Evolutionary conservation across 1,284 basidiomycete species (phyloP).

Genomic region (Schizopora paradoxa): DNA sequence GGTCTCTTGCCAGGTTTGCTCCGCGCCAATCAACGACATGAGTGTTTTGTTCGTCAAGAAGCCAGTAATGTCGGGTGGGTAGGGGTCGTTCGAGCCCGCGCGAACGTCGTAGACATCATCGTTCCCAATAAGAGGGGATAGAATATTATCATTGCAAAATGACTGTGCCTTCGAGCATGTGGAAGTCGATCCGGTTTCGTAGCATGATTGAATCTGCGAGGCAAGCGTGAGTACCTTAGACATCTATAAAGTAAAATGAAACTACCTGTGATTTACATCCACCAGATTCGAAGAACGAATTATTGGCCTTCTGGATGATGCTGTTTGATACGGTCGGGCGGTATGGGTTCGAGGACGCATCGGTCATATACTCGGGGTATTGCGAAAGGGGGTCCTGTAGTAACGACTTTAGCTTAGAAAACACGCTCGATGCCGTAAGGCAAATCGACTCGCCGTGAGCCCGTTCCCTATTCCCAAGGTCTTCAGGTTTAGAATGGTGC

Average conservation of each 20-base stretch:
- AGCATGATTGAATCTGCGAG: constrained; percentile 44
- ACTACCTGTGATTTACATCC: constrained; percentile 46
- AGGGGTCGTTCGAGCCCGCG: constrained; percentile 43
- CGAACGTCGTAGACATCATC: constrained; percentile 50
- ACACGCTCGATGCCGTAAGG: constrained; percentile 9
- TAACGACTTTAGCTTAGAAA: not conserved
- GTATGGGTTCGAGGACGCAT: constrained; percentile 52
- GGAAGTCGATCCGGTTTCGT: constrained; percentile 39
- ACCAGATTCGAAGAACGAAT: constrained; percentile 37
- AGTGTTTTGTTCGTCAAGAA: constrained; percentile 35
- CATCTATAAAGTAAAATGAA: not conserved
- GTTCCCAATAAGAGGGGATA: constrained; percentile 44
- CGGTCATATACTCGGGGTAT: constrained; percentile 51
- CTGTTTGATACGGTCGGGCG: constrained; percentile 42
- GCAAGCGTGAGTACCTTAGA: not conserved
- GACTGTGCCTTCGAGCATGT: constrained; percentile 50
- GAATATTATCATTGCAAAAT: constrained; percentile 50
- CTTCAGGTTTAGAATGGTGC: constrained; percentile 53
- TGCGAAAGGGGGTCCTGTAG: constrained; percentile 49
- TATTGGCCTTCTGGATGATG: constrained; percentile 37
- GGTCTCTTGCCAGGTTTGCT: constrained; percentile 41
- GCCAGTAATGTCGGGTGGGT: constrained; percentile 44
- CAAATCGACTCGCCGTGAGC: constrained; percentile 54
- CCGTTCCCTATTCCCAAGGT: constrained; percentile 60
- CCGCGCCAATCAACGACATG: constrained; percentile 43